These are phyloP conservation scores for Amphichorda felina DNA, from an alignment of 2,329 filamentous ascomycete genomes.

Conservation along the genomic window DNA sequence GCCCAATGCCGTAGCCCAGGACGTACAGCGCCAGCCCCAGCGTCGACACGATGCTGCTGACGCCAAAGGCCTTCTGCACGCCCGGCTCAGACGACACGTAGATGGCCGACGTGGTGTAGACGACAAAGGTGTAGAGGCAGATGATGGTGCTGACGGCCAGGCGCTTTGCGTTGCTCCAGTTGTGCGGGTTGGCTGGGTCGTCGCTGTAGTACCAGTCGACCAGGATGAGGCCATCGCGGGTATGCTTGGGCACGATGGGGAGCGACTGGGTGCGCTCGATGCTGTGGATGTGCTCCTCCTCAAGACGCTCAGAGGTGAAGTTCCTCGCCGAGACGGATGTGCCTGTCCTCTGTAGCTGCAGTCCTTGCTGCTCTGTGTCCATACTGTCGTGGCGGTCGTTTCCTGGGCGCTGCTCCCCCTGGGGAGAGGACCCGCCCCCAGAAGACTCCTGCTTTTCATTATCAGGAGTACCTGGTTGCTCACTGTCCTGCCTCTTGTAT, in stretches of 20 bases:
- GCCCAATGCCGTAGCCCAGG: conserved; percentile 50
- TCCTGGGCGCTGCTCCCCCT: neutral
- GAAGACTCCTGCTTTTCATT: no score
- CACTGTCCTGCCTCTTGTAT: no score
- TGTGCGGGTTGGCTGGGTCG: conserved; percentile 42
- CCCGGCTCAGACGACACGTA: conserved; percentile 32
- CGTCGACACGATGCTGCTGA: conserved; percentile 37
- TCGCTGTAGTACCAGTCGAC: conserved; percentile 45
- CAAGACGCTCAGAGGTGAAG: neutral
- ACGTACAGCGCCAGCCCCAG: conserved; percentile 53
- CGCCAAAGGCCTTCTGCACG: conserved; percentile 39
- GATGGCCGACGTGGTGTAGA: conserved; percentile 37
- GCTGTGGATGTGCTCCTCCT: conserved; percentile 11
- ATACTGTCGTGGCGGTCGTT: neutral
- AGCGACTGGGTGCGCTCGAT: conserved; percentile 32
- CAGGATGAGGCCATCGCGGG: conserved; percentile 36
- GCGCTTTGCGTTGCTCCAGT: conserved; percentile 35
- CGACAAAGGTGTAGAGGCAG: conserved; percentile 47
- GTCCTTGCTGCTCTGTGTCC: neutral
- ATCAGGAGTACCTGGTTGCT: no score
- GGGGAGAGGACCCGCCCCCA: no score
- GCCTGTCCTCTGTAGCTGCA: neutral
- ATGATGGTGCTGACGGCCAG: conserved; percentile 29
- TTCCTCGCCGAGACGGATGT: neutral
- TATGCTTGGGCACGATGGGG: conserved; percentile 34